These are phyloP conservation scores for Penicillium sp. DNA, from an alignment of 2,329 filamentous ascomycete genomes.

Conservation along the genomic window DNA sequence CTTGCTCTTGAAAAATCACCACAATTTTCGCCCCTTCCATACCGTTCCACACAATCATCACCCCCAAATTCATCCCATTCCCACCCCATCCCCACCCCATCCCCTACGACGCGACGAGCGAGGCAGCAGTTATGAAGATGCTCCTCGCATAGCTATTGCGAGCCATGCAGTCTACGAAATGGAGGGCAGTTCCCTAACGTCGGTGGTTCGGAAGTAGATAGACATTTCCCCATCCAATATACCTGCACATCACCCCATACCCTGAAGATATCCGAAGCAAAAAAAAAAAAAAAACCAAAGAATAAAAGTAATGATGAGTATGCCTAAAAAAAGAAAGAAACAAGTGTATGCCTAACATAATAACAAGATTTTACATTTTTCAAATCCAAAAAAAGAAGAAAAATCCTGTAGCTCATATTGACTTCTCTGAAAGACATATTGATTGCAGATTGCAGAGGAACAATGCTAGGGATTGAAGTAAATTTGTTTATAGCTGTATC, in stretches of 20 bases:
- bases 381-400: not conserved
- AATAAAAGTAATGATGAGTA: slow-evolving; percentile 2
- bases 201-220: slow-evolving; percentile 36
- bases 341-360: not conserved
- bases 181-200: slow-evolving; percentile 21
- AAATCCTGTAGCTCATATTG: not conserved
- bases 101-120: slow-evolving; percentile 23
- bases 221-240: slow-evolving; percentile 34
- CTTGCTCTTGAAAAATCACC: slow-evolving; percentile 14
- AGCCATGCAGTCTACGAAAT: slow-evolving; percentile 27
- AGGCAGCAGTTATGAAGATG: slow-evolving; percentile 32
- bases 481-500: not conserved
- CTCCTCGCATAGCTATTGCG: slow-evolving; percentile 26
- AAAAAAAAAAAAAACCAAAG: not conserved
- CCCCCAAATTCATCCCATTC: slow-evolving; percentile 11
- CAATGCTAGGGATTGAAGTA: not conserved
- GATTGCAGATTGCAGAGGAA: not conserved
- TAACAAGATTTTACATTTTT: too few relatives aligned
- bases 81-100: slow-evolving; percentile 14
- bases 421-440: not conserved
- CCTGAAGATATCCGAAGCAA: slow-evolving; percentile 4
- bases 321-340: not conserved
- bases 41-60: slow-evolving; percentile 7
- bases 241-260: slow-evolving; percentile 25
- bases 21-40: slow-evolving; percentile 11